A percentile compares a stretch with the other conserved stretches of the same genome.
Evolutionary conservation across 805 yeast species (phyloP).

Genomic region (Cyberlindnera meyerae): DNA sequence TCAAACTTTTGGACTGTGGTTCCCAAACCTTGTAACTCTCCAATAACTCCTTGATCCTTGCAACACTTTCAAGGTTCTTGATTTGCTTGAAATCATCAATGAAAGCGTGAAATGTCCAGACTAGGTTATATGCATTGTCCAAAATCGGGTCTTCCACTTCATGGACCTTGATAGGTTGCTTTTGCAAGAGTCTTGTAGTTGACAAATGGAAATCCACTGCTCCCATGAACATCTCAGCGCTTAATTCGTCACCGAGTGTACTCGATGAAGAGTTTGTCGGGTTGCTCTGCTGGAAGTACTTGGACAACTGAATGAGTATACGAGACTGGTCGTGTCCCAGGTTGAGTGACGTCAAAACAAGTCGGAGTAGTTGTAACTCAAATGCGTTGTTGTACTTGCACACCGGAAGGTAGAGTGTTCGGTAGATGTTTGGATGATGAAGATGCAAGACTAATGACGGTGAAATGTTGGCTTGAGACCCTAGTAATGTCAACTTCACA

Average conservation of each 20-base stretch:
- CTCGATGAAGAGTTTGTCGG: not conserved
- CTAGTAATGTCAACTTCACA: slow-evolving; percentile 27
- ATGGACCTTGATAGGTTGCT: not conserved
- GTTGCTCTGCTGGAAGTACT: slow-evolving; percentile 26
- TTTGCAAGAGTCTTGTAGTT: slow-evolving; percentile 12
- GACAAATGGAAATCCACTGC: slow-evolving; percentile 26
- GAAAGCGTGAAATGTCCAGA: slow-evolving; percentile 39
- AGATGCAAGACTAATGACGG: slow-evolving; percentile 50
- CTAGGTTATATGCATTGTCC: slow-evolving; percentile 35
- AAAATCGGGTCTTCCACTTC: slow-evolving; percentile 14
- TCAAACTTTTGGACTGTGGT: slow-evolving; percentile 13
- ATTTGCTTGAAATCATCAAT: slow-evolving; percentile 30
- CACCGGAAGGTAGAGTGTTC: slow-evolving; percentile 45
- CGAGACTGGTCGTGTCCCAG: slow-evolving; percentile 42
- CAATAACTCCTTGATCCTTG: slow-evolving; percentile 8
- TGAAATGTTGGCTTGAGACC: slow-evolving; percentile 46
- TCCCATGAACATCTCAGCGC: slow-evolving; percentile 21
- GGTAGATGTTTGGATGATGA: slow-evolving; percentile 51
- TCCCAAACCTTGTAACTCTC: slow-evolving; percentile 16
- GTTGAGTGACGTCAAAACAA: slow-evolving; percentile 45
- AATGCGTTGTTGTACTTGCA: slow-evolving; percentile 32
- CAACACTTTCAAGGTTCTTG: slow-evolving; percentile 28
- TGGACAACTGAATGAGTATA: slow-evolving; percentile 41
- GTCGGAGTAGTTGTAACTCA: slow-evolving; percentile 39
- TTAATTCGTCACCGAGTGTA: slow-evolving; percentile 25